A percentile compares a stretch with the other conserved stretches of the same genome.
Evolutionary conservation across 371 early-diverging fungal species (phyloP).

Genomic region (Mucor racemosus): DNA sequence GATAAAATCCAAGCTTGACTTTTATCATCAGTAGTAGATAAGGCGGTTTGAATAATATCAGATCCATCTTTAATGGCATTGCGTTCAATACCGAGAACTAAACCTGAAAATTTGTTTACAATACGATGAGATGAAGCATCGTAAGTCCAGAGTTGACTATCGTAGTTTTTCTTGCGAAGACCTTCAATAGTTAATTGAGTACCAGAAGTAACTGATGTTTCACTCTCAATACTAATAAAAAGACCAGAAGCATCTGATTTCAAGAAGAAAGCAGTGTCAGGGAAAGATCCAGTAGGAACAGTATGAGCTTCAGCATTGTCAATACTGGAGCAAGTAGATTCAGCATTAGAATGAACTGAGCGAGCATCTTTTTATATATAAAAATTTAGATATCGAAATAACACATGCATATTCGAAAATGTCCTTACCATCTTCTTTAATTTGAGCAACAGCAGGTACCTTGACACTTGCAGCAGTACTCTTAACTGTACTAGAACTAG

Average conservation of each 20-base stretch:
- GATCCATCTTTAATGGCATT: constrained; percentile 46
- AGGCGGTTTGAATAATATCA: constrained; percentile 43
- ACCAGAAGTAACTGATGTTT: constrained; percentile 24
- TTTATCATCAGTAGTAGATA: constrained; percentile 25
- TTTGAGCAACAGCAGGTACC: constrained; percentile 31
- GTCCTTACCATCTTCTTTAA: constrained; percentile 47
- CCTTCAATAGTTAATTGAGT: constrained; percentile 37
- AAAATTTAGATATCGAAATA: background rate
- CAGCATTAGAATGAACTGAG: constrained; percentile 36
- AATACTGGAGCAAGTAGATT: constrained; percentile 35
- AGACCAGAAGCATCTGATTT: constrained; percentile 44
- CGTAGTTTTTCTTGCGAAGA: constrained; percentile 39
- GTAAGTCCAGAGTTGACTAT: constrained; percentile 60
- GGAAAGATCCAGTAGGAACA: constrained; percentile 44
- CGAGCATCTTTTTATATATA: constrained; percentile 31
- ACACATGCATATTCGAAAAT: background rate
- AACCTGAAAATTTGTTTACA: constrained; percentile 57
- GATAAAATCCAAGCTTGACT: constrained; percentile 45
- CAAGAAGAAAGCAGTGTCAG: constrained; percentile 45
- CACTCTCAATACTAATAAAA: constrained; percentile 38
- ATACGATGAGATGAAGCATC: constrained; percentile 41
- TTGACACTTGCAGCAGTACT: constrained; percentile 13
- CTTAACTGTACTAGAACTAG: constrained; percentile 27
- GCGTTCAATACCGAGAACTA: constrained; percentile 53
- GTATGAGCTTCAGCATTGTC: constrained; percentile 34